Conservation (phyloP, 352 stramenopile genomes). For the Pythium myriotylum region DNA sequence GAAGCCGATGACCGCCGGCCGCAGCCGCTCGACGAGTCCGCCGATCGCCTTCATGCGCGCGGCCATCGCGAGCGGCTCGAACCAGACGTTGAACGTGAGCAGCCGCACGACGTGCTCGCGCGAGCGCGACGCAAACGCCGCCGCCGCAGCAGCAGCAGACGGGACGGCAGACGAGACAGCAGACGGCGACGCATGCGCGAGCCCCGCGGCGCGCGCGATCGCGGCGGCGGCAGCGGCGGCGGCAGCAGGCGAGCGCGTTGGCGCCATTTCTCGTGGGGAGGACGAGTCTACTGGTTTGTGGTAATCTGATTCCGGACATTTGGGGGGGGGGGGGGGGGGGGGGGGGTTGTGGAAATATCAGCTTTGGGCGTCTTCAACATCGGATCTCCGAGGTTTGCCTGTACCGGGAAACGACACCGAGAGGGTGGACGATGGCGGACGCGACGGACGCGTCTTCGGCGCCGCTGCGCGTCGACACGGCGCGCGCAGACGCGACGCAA, state of each 20-base stretch:
- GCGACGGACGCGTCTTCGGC: not conserved
- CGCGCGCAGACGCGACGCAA: not conserved
- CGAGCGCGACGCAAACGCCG: not conserved
- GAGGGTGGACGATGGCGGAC: slow-evolving; percentile 14
- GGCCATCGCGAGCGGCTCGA: slow-evolving; percentile 60
- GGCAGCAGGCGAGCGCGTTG: slow-evolving; percentile 15
- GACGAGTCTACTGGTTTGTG: slow-evolving; percentile 1
- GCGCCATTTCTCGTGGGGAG: not conserved
- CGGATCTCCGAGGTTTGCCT: slow-evolving; percentile 13
- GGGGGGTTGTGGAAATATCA: no score
- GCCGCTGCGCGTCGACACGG: not conserved
- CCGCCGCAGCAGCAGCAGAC: not conserved
- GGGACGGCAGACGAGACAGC: not conserved
- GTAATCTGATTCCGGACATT: slow-evolving; percentile 4
- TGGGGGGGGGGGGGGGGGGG: no score
- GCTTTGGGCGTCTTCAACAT: slow-evolving; percentile 4
- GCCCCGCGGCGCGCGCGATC: slow-evolving; percentile 17
- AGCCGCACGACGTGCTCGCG: slow-evolving; percentile 45
- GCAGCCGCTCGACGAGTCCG: slow-evolving; percentile 43
- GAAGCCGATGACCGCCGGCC: slow-evolving; percentile 72
- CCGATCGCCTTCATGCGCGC: slow-evolving; percentile 69
- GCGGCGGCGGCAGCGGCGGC: slow-evolving; percentile 25
- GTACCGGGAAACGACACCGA: slow-evolving; percentile 19
- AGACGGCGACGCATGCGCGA: not conserved
- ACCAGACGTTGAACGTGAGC: slow-evolving; percentile 80